phyloP scores from a whole-genome alignment of 495 filamentous ascomycete genomes.

The Neurospora discreta region DNA sequence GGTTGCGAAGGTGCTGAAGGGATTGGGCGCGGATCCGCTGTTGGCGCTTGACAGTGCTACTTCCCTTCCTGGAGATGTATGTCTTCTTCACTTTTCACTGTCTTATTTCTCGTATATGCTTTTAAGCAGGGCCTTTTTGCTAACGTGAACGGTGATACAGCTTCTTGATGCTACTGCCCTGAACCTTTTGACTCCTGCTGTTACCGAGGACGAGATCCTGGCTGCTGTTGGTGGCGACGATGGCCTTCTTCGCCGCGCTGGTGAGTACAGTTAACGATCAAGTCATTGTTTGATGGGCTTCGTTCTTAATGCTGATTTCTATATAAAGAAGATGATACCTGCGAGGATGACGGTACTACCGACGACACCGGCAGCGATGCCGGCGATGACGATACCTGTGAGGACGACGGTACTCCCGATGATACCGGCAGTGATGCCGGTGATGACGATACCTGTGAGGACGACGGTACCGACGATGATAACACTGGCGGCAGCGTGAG shows the following conservation, averaged over 20 bases:
- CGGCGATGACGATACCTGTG: background rate
- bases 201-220: constrained; percentile 42
- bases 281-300: background rate
- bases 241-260: background rate
- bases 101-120: too few relatives aligned
- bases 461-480: constrained; percentile 29
- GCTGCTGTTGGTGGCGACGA: constrained; percentile 33
- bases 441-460: constrained; percentile 37
- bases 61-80: too few relatives aligned
- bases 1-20: too few relatives aligned
- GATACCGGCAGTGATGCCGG: constrained; percentile 28
- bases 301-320: background rate
- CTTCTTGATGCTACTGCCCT: constrained; percentile 10
- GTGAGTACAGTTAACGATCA: background rate
- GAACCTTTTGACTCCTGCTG: constrained; percentile 48
- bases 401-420: constrained; percentile 7
- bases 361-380: constrained; percentile 2
- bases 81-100: too few relatives aligned
- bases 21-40: too few relatives aligned
- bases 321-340: constrained; percentile 39
- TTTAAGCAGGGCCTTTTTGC: too few relatives aligned
- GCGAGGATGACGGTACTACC: constrained; percentile 34
- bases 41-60: too few relatives aligned
- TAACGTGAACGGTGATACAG: too few relatives aligned
- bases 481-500: constrained; percentile 11